Percentiles rank a stretch among this genome's conserved stretches.
Conservation (phyloP, 495 filamentous ascomycete genomes). For the Peziza echinospora region DNA sequence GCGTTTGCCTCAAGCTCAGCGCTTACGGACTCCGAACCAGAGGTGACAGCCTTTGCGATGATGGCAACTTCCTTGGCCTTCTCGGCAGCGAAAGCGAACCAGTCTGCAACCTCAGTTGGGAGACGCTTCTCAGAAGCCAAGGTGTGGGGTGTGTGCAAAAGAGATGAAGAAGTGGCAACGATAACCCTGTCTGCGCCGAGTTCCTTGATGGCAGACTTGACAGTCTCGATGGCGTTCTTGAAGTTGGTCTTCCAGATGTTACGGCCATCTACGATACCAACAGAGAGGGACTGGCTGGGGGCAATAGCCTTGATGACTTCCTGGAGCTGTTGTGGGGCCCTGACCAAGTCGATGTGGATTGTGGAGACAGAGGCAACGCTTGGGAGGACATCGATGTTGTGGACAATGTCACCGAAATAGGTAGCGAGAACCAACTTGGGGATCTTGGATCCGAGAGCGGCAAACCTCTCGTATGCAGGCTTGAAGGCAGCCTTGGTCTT, state of each 20-base stretch:
- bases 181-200: conserved; percentile 91
- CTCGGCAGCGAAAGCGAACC: conserved; percentile 96
- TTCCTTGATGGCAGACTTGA: conserved; percentile 74
- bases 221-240: conserved; percentile 65
- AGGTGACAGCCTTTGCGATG: conserved; percentile 88
- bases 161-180: conserved; percentile 85
- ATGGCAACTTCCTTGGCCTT: conserved; percentile 78
- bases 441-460: conserved; percentile 47
- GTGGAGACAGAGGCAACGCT: conserved; percentile 46
- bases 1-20: conserved; percentile 84
- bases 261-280: conserved; percentile 89
- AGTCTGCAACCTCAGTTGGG: conserved; percentile 72
- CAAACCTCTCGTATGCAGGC: conserved; percentile 79
- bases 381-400: conserved; percentile 82
- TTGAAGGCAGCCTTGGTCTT: conserved; percentile 94
- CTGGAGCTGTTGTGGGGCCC: conserved; percentile 88
- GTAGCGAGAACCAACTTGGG: conserved; percentile 74
- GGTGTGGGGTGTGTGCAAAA: conserved; percentile 94
- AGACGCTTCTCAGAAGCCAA: conserved; percentile 95
- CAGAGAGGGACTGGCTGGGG: conserved; percentile 68
- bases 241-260: conserved; percentile 99
- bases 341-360: conserved; percentile 87
- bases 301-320: conserved; percentile 54
- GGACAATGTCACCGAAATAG: conserved; percentile 97
- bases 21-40: conserved; percentile 66